A percentile compares a stretch with the other conserved stretches of the same genome.
phyloP scores from a whole-genome alignment of 2,329 filamentous ascomycete genomes.

The Ceratocystis harringtonii region DNA sequence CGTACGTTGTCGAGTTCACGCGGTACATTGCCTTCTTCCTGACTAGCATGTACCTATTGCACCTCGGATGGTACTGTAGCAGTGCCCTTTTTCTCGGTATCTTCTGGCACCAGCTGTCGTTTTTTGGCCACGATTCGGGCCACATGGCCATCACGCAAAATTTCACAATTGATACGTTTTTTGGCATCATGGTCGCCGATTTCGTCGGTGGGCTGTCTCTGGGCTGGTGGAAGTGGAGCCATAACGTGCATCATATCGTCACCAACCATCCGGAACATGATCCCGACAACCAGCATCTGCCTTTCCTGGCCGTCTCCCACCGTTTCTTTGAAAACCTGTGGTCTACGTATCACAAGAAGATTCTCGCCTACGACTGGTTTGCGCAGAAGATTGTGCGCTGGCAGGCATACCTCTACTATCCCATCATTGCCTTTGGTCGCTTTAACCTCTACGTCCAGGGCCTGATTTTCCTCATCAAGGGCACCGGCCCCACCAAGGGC shows the following conservation, averaged over 20 bases:
- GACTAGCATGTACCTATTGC: slow-evolving; percentile 46
- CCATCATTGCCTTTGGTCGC: slow-evolving; percentile 62
- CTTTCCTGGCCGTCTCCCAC: slow-evolving; percentile 76
- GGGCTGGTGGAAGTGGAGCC: slow-evolving; percentile 94
- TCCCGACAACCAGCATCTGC: slow-evolving; percentile 84
- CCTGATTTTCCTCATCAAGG: slow-evolving; percentile 59
- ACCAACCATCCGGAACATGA: slow-evolving; percentile 94
- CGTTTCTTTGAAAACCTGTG: slow-evolving; percentile 57
- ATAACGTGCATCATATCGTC: slow-evolving; percentile 94
- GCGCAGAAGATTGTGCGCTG: slow-evolving; percentile 55
- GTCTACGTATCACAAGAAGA: slow-evolving; percentile 69
- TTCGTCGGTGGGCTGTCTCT: slow-evolving; percentile 78
- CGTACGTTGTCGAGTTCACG: slow-evolving; percentile 58
- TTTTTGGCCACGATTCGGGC: slow-evolving; percentile 84
- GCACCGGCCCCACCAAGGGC: slow-evolving; percentile 57
- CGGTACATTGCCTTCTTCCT: slow-evolving; percentile 55
- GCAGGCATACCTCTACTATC: slow-evolving; percentile 73
- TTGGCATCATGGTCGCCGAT: slow-evolving; percentile 82
- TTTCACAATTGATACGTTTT: slow-evolving; percentile 66
- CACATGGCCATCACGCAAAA: slow-evolving; percentile 96
- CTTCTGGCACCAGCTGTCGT: slow-evolving; percentile 90
- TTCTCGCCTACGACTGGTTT: slow-evolving; percentile 64
- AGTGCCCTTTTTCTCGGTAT: slow-evolving; percentile 64
- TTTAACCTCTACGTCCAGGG: slow-evolving; percentile 79
- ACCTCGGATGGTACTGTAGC: slow-evolving; percentile 47